Base-by-base conservation (phyloP, 495 filamentous ascomycete genomes). In the Choiromyces venosus region DNA sequence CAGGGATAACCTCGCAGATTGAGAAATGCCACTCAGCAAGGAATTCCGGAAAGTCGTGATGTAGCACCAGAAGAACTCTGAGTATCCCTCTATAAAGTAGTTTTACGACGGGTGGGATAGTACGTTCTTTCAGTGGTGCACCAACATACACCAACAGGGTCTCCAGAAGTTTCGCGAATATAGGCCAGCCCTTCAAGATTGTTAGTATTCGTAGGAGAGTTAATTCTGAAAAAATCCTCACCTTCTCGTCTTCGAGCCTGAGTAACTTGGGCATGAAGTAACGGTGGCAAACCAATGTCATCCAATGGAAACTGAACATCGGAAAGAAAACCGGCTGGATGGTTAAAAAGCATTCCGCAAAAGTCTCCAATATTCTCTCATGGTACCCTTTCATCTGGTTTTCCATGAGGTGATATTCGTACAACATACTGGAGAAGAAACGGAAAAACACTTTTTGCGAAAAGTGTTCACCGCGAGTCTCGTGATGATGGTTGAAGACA, bases 1-100 rank as follows among this genome's bases (percentile, higher is more conserved):
- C 86, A 1, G 96, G 93, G 68, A 98, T 92, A 76, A 88, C 88
- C 81, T 93, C 91, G 86, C 91, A 93, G 65, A 99, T 88, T 71
- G 90, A 88, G 75, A 91, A 89, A 76, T 96, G 91, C 80, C 95
- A 91, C 76, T 94, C 91, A 37, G 91, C 90, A 61, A 98, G 85
- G 82, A 97, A 98, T 71, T 96, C 93, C 0, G 93, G 92, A 83
- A 92, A 97, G 81, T 99, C 95, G 76, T 98, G 95, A 71, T 96
- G 91, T 66, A 99, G 85, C 44, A 97, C 87, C 29, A 95, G 84
- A 73, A 98, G 82, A 71, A 96, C 87, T 76, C 95, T 91, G 37
- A 97, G 85, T 10, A 91, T 87, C 3, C 90, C 93, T 76, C 92
- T 89, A 82, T 97, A 98, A 65, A 95, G 87, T 67, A 93, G 90